These are phyloP conservation scores for Dactylellina haptotyla DNA, from an alignment of 2,329 filamentous ascomycete species.

Conservation along the genomic window DNA sequence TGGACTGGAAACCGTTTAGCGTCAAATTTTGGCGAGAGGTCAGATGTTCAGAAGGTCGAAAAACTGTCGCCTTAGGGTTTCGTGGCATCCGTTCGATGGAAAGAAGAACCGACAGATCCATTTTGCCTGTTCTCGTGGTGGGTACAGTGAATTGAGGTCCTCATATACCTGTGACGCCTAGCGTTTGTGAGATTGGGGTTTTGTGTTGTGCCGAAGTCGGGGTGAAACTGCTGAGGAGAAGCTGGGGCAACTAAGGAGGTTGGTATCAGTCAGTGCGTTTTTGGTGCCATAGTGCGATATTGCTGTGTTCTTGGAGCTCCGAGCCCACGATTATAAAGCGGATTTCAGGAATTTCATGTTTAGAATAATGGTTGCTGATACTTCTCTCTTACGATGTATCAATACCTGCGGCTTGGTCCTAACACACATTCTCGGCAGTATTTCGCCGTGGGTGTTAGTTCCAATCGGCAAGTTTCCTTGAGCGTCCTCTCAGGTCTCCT, in stretches of 20 bases:
- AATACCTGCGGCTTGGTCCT: no score
- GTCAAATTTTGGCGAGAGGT: constrained; percentile 13
- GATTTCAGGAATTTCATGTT: no score
- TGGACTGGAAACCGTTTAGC: constrained; percentile 18
- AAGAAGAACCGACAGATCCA: constrained; percentile 31
- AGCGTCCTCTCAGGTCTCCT: no score
- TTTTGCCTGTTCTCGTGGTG: constrained; percentile 2
- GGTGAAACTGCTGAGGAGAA: constrained; percentile 1
- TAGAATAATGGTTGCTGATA: no score
- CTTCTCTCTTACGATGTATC: no score
- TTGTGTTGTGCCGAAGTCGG: constrained; percentile 35
- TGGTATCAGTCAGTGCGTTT: no score
- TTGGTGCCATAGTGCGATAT: background rate
- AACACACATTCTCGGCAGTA: no score
- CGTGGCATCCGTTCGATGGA: constrained; percentile 11
- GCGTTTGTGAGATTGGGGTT: background rate
- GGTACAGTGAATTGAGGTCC: background rate
- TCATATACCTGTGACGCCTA: background rate
- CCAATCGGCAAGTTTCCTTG: no score
- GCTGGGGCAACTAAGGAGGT: no score
- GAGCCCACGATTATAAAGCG: no score
- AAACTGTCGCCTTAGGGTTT: background rate
- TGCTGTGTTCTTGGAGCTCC: no score
- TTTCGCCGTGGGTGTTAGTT: no score
- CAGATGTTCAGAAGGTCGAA: constrained; percentile 12